These are phyloP conservation scores for Diaporthe citrichinensis DNA, from an alignment of 2,329 filamentous ascomycete species.

Conservation along the genomic window DNA sequence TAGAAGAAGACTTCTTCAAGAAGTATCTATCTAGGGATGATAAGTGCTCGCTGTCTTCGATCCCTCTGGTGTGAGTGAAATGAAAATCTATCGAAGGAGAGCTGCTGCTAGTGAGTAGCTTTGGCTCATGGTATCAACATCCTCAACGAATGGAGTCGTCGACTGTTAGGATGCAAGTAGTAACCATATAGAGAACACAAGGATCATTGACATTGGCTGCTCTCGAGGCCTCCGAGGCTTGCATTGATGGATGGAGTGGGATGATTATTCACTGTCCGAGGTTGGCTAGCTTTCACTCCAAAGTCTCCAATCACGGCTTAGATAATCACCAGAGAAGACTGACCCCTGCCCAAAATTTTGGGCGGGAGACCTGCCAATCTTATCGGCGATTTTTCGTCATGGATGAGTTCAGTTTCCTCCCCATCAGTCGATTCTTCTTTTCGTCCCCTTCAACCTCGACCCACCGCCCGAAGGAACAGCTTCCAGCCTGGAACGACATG, in stretches of 20 bases:
- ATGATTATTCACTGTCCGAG: not conserved
- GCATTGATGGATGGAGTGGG: not conserved
- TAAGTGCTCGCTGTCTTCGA: not conserved
- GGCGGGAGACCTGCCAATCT: constrained; percentile 12
- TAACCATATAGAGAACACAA: not conserved
- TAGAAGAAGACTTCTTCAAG: not conserved
- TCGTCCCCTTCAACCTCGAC: not conserved
- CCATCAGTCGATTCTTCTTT: constrained; percentile 31
- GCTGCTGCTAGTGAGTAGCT: not conserved
- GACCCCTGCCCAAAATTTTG: constrained; percentile 33
- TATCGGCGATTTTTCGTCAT: constrained; percentile 38
- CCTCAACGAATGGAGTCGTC: not conserved
- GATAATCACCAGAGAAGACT: not conserved
- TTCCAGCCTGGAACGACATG: constrained; percentile 9
- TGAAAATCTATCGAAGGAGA: not conserved
- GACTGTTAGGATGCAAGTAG: not conserved
- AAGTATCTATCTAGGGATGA: not conserved
- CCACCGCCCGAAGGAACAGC: not conserved
- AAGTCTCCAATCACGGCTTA: not conserved
- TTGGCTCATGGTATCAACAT: not conserved
- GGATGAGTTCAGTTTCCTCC: constrained; percentile 8
- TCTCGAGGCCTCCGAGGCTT: not conserved
- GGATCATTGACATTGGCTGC: not conserved
- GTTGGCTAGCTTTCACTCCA: not conserved
- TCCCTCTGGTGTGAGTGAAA: no score